Conservation (phyloP, 805 yeast species). For the Jamesozyma hellenica region DNA sequence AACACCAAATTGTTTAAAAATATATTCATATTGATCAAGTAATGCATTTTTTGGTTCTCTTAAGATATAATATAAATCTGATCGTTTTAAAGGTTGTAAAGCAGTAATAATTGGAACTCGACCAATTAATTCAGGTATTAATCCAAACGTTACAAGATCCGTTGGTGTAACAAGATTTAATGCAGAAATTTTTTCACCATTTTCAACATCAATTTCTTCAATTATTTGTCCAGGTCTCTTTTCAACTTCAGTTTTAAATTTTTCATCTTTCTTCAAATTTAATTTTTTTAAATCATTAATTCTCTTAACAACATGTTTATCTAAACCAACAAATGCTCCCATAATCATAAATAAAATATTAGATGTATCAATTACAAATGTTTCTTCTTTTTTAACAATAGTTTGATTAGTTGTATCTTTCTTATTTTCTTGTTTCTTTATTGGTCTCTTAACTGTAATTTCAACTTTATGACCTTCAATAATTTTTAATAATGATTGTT, state of each 20-base stretch:
- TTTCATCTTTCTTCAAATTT: neutral
- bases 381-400: slow-evolving; percentile 32
- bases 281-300: slow-evolving; percentile 22
- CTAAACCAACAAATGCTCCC: slow-evolving; percentile 57
- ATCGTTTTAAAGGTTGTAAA: slow-evolving; percentile 35
- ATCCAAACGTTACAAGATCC: slow-evolving; percentile 42
- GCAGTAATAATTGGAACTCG: slow-evolving; percentile 48
- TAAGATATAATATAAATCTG: slow-evolving; percentile 40
- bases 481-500: slow-evolving; percentile 46
- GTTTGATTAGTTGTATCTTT: slow-evolving; percentile 23
- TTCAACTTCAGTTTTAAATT: slow-evolving; percentile 8
- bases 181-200: slow-evolving; percentile 34
- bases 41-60: slow-evolving; percentile 49
- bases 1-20: slow-evolving; percentile 44
- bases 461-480: slow-evolving; percentile 48
- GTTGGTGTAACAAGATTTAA: slow-evolving; percentile 39
- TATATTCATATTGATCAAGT: slow-evolving; percentile 42
- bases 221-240: slow-evolving; percentile 20
- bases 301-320: slow-evolving; percentile 37
- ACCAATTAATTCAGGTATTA: slow-evolving; percentile 53
- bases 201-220: slow-evolving; percentile 30
- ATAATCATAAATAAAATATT: slow-evolving; percentile 46
- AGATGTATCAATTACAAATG: slow-evolving; percentile 43
- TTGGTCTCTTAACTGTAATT: slow-evolving; percentile 37
- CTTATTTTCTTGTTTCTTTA: slow-evolving; percentile 19